These are phyloP conservation scores for Podila verticillata DNA, from an alignment of 192 early-diverging fungal genomes.

Conservation along the genomic window DNA sequence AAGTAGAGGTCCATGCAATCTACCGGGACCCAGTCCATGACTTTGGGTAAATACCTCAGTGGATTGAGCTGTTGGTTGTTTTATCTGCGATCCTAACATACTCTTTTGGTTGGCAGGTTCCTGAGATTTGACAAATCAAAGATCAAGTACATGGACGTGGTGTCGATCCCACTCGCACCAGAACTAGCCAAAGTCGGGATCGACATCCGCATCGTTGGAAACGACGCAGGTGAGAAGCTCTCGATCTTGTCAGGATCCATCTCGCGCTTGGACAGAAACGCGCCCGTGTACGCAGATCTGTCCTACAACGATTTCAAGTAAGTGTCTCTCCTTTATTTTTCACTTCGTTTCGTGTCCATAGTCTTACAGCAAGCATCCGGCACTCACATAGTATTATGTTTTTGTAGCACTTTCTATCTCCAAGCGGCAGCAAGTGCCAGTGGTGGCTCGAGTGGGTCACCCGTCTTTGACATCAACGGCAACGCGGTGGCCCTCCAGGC, in stretches of 20 bases:
- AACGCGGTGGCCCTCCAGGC: constrained; percentile 85
- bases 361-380: constrained; percentile 45
- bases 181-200: constrained; percentile 79
- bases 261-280: constrained; percentile 82
- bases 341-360: constrained; percentile 15
- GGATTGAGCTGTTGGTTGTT: background rate
- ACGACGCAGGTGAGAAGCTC: constrained; percentile 87
- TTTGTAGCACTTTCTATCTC: constrained; percentile 62
- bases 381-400: background rate
- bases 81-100: no score
- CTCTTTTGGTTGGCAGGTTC: background rate
- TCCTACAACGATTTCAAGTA: constrained; percentile 76
- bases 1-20: constrained; percentile 77
- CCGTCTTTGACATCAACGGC: constrained; percentile 85
- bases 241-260: constrained; percentile 83
- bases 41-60: constrained; percentile 64
- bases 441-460: constrained; percentile 81
- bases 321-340: constrained; percentile 6
- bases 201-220: constrained; percentile 82
- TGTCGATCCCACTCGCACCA: constrained; percentile 72
- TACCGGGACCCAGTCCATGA: constrained; percentile 84
- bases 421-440: constrained; percentile 82
- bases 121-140: constrained; percentile 73
- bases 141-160: constrained; percentile 77
- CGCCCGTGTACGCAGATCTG: constrained; percentile 82